Evolutionary conservation across 257 asterid genomes (phyloP).

Genomic region (Nicotiana benthamiana): DNA sequence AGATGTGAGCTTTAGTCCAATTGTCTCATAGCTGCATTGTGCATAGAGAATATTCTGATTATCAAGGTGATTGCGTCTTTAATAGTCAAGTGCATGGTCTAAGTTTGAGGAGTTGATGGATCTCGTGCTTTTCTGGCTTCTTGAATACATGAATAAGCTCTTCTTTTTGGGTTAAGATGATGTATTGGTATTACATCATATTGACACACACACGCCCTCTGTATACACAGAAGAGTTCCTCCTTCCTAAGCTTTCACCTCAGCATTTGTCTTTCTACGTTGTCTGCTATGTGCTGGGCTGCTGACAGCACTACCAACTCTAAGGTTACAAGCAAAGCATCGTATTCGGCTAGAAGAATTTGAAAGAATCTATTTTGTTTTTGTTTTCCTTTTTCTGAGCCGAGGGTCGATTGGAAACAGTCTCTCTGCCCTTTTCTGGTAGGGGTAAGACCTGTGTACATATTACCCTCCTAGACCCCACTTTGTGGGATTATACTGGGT

Average conservation of each 20-base stretch:
- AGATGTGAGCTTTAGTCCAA: background rate
- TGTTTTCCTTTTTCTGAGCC: too few relatives aligned
- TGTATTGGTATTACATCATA: too few relatives aligned
- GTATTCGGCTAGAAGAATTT: constrained; percentile 59
- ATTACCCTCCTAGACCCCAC: too few relatives aligned
- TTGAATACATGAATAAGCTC: too few relatives aligned
- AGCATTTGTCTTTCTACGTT: constrained; percentile 21
- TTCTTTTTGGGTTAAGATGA: too few relatives aligned
- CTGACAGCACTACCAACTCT: constrained; percentile 36
- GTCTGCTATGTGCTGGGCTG: constrained; percentile 11
- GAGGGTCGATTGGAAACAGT: too few relatives aligned
- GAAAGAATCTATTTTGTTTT: constrained; percentile 66
- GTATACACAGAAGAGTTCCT: constrained; percentile 12
- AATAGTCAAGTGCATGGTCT: too few relatives aligned
- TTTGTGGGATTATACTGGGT: too few relatives aligned
- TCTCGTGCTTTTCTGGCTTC: too few relatives aligned
- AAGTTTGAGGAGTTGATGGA: too few relatives aligned
- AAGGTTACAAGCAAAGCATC: constrained; percentile 70
- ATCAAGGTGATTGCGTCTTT: background rate
- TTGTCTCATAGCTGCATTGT: background rate
- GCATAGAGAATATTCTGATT: background rate
- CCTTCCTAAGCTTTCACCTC: constrained; percentile 18
- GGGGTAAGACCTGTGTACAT: too few relatives aligned
- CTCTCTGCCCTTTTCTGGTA: too few relatives aligned
- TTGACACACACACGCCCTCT: constrained; percentile 10